Conservation (phyloP, 208 protist species). For the Leishmania turanica region DNA sequence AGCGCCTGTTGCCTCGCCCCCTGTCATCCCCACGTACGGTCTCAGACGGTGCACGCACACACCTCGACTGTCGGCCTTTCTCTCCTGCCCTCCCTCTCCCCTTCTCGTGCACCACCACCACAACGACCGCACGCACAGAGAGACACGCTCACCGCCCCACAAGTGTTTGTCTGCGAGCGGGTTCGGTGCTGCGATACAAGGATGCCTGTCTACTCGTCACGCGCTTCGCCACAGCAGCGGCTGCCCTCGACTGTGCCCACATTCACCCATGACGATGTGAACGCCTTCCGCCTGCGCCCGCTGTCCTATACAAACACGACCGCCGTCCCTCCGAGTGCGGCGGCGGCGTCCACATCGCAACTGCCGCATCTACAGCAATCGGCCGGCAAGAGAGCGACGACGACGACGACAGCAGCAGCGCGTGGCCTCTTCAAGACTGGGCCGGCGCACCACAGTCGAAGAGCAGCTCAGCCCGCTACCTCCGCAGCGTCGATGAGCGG, state of each 20-base stretch:
- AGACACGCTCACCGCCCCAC: background rate
- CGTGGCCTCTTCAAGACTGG: background rate
- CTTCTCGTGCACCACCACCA: background rate
- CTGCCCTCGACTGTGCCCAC: background rate
- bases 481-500: background rate
- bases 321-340: background rate
- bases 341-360: background rate
- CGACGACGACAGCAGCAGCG: background rate
- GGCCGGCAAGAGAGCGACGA: background rate
- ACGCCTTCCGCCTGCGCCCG: slow-evolving; percentile 14
- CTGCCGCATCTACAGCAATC: background rate
- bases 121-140: background rate
- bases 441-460: background rate
- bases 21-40: background rate
- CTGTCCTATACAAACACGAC: background rate
- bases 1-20: background rate
- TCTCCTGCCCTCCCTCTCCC: background rate
- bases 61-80: background rate
- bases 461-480: background rate
- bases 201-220: slow-evolving; percentile 3
- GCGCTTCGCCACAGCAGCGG: background rate
- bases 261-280: slow-evolving; percentile 12
- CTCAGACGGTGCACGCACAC: background rate
- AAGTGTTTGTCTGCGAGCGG: background rate
- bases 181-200: background rate